phyloP scores from a whole-genome alignment of 768 basidiomycete species.

The Macrolepiota fuliginosa region DNA sequence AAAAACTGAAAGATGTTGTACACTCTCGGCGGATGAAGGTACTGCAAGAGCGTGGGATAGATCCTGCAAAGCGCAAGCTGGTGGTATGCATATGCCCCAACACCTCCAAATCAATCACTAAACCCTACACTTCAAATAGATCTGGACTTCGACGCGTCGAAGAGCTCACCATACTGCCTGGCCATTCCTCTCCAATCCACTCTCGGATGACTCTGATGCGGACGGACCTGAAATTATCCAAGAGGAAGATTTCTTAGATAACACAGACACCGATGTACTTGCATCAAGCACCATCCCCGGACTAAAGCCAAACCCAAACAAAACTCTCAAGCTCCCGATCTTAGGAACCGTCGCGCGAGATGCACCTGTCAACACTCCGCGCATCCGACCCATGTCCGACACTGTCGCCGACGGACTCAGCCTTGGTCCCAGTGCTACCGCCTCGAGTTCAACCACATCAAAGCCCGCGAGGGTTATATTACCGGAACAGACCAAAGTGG shows the following conservation, averaged over 20 bases:
- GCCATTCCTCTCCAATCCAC: conserved; percentile 59
- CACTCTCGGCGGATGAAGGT: conserved; percentile 77
- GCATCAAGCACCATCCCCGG: background rate
- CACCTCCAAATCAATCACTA: background rate
- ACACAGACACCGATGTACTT: background rate
- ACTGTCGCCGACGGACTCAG: background rate
- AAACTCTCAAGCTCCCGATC: background rate
- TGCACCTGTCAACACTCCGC: conserved; percentile 8
- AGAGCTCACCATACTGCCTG: conserved; percentile 94
- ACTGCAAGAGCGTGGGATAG: conserved; percentile 67
- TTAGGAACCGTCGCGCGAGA: conserved; percentile 4
- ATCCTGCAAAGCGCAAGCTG: conserved; percentile 56
- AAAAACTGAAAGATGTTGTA: conserved; percentile 86
- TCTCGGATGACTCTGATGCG: conserved; percentile 3
- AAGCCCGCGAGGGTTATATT: background rate
- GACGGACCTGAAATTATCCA: background rate
- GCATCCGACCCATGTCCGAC: conserved; percentile 1
- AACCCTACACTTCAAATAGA: conserved; percentile 45
- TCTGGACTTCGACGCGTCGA: conserved; percentile 95
- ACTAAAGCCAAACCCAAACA: background rate
- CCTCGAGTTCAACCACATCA: background rate
- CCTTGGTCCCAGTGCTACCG: background rate
- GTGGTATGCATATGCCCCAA: conserved; percentile 50
- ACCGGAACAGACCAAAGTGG: conserved; percentile 59
- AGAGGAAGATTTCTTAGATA: conserved; percentile 2